Conservation (phyloP, 805 yeast genomes). For the Yarrowia sp. region DNA sequence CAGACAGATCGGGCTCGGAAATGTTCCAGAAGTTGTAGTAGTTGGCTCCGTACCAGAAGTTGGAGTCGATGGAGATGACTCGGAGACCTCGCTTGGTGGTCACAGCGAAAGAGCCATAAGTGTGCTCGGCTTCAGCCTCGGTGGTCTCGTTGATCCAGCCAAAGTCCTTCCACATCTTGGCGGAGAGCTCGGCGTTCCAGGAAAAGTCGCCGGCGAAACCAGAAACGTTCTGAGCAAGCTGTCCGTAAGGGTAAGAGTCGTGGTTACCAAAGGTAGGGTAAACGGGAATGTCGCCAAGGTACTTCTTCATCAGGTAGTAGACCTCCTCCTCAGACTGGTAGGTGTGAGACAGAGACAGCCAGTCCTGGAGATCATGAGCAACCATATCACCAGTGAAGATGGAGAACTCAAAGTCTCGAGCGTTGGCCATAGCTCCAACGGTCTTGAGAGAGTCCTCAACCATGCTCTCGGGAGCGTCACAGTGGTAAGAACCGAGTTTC, state of each 20-base stretch:
- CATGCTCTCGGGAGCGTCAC: slow-evolving; percentile 65
- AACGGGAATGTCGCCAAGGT: slow-evolving; percentile 53
- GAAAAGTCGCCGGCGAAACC: slow-evolving; percentile 46
- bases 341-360: slow-evolving; percentile 49
- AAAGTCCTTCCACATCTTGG: slow-evolving; percentile 49
- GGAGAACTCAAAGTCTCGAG: slow-evolving; percentile 53
- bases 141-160: slow-evolving; percentile 44
- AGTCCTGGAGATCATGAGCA: slow-evolving; percentile 54
- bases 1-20: slow-evolving; percentile 58
- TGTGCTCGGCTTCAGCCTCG: slow-evolving; percentile 37
- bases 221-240: slow-evolving; percentile 54
- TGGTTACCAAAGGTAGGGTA: slow-evolving; percentile 68
- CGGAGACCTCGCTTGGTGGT: slow-evolving; percentile 57
- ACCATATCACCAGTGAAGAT: slow-evolving; percentile 73
- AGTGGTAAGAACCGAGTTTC: slow-evolving; percentile 59
- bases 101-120: slow-evolving; percentile 60
- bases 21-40: slow-evolving; percentile 51
- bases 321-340: slow-evolving; percentile 51
- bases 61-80: slow-evolving; percentile 62
- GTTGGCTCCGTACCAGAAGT: slow-evolving; percentile 64
- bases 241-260: slow-evolving; percentile 71
- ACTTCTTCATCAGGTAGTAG: slow-evolving; percentile 52
- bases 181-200: slow-evolving; percentile 51
- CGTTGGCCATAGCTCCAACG: slow-evolving; percentile 42
- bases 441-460: slow-evolving; percentile 56